These are phyloP conservation scores for Kalaharituber pfeilii DNA, from an alignment of 2,329 filamentous ascomycete genomes.

Conservation along the genomic window DNA sequence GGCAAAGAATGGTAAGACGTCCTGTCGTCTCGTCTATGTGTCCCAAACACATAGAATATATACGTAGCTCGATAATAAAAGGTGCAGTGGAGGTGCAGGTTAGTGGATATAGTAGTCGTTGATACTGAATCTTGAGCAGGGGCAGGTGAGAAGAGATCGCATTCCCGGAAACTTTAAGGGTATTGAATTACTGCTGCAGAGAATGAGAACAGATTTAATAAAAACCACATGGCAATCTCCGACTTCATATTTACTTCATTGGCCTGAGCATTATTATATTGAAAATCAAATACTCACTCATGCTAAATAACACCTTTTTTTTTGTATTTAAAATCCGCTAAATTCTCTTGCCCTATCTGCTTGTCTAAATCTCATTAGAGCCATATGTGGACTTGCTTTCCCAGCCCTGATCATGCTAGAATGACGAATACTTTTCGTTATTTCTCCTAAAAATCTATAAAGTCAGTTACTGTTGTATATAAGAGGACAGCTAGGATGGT, in stretches of 20 bases:
- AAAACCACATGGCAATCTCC: slow-evolving; percentile 92
- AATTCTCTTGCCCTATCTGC: slow-evolving; percentile 57
- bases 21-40: slow-evolving; percentile 97
- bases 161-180: slow-evolving; percentile 13
- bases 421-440: slow-evolving; percentile 72
- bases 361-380: slow-evolving; percentile 81
- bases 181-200: slow-evolving; percentile 25
- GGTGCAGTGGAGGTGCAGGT: slow-evolving; percentile 58
- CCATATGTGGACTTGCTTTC: slow-evolving; percentile 79
- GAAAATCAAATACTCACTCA: slow-evolving; percentile 46
- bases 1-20: slow-evolving; percentile 84
- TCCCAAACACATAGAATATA: slow-evolving; percentile 89
- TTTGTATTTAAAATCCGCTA: slow-evolving; percentile 78
- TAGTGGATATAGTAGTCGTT: slow-evolving; percentile 33
- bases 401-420: slow-evolving; percentile 88
- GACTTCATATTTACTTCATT: slow-evolving; percentile 36
- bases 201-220: slow-evolving; percentile 68
- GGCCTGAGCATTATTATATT: slow-evolving; percentile 13
- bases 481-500: slow-evolving; percentile 90
- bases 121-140: slow-evolving; percentile 9
- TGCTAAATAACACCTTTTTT: slow-evolving; percentile 77
- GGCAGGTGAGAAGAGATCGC: slow-evolving; percentile 24
- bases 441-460: slow-evolving; percentile 74
- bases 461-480: slow-evolving; percentile 79
- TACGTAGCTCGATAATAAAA: slow-evolving; percentile 75